Evolutionary conservation across 768 basidiomycete genomes (phyloP), one percentile per base, ranked within the genome.

Genomic region (Lactarius indigo): DNA sequence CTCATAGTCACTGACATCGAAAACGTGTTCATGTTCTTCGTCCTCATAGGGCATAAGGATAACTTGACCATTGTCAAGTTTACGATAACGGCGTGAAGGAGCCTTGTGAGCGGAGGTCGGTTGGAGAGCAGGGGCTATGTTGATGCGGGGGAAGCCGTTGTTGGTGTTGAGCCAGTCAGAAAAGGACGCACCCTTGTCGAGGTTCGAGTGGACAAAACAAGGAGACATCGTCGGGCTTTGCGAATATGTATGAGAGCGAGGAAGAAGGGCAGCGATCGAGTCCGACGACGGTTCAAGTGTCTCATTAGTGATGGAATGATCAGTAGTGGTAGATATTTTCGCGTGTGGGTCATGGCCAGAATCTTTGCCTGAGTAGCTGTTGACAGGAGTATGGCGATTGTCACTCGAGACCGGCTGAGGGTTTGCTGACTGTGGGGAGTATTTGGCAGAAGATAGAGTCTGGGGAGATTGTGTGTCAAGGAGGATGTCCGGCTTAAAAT

Each of bases 201-300:
- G 89, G 70, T 92, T 86, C 0, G 92, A 94, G 79, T 98, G 95
- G 42, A 98, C 88, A 77, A 95, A 96, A 74, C 94, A 97, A 12
- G 95, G 95, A 0, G 92, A 94, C 55, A 82, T 79, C 71, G 82
- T 78, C 26, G 68, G 81, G 73, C 61, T 79, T 76, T 68, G 57
- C 66, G 71, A 63, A 65, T 63, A 66, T 61, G 67, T 64, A 64
- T 57, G 70, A 50, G 68, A 13, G 62, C 66, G 63, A 62, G 64
- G 57, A n/a, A 69, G 52, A 57, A 70, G 39, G 57, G 26, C n/a
- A 3, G 57, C 13, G 37, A 15, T n/a, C 31, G 58, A 18, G 41
- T 47, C 50, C n/a, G 57, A 26, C 18, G 66, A 59, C 12, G 57
- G 35, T 59, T 18, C n/a, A 35, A 60, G 64, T 60, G 47, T 60